Base-by-base conservation (phyloP, 768 basidiomycete species). In the Naganishia randhawae region DNA sequence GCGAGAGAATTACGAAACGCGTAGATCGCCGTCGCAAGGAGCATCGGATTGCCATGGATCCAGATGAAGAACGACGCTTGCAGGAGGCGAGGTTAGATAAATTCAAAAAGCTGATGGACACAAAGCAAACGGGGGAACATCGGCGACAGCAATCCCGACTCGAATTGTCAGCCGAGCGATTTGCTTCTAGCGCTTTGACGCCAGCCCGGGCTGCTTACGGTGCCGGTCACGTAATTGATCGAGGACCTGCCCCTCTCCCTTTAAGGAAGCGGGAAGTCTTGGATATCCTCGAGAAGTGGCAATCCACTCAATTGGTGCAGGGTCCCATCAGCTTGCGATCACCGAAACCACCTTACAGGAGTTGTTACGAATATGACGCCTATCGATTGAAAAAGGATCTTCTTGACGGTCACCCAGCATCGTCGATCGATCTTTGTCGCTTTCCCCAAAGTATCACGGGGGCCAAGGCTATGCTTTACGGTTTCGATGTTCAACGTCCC, bases 391-490 rank as follows among this genome's bases (percentile, higher is more conserved):
- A 39, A 25, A 35, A 39, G 39, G 37, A 61, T 17, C 57, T 61
- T 35, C 57, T 35, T 1, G 32, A 39, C 16, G 57, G 57, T 22
- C 13, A 39, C 25, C 37, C 37, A 7, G n/a, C 37, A 22, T n/a
- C 37, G 22, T 2, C n/a, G 32, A 61, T 61, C 37, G 25, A 35
- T 14, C n/a, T 29, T 39, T 22, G 41, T 29, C 57, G 57, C 8
- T 61, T 61, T 37, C 57, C 57, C 2, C 37, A 35, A 2, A 61
- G 57, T 19, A 8, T 61, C 3, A 29, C 51, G 3, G 31, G 39
- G 50, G 65, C 65, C 3, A 66, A 53, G 39, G 50, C 37, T 2
- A 53, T 66, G 65, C 65, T 66, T 3, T 4, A 41, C 31, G 33
- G 25, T n/a, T n/a, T 25, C 11, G 57, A 61, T 25, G 27, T 61